Evolutionary conservation across 2,329 filamentous ascomycete genomes (phyloP).

Genomic region (Fusarium poae): DNA sequence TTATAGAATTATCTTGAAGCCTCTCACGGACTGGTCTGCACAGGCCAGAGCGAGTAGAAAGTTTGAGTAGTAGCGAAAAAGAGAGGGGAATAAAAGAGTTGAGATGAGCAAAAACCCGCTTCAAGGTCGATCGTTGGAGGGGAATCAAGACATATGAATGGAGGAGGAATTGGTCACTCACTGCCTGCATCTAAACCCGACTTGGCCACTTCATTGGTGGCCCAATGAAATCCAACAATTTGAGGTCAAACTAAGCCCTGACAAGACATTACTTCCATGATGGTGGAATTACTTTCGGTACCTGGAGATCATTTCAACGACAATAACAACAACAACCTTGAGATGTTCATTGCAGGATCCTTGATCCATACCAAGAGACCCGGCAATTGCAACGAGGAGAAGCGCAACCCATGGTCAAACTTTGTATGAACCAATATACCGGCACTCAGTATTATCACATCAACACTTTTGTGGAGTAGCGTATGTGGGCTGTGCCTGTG

Average conservation of each 20-base stretch:
- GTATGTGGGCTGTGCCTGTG: conserved; percentile 25
- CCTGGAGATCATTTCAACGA: conserved; percentile 20
- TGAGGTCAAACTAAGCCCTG: conserved; percentile 10
- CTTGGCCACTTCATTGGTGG: conserved; percentile 16
- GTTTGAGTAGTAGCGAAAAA: not conserved
- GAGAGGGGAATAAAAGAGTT: conserved; percentile 17
- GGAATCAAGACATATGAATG: conserved; percentile 23
- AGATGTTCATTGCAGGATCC: conserved; percentile 8
- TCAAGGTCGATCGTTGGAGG: conserved; percentile 30
- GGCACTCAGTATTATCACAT: conserved; percentile 7
- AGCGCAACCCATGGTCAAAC: not conserved
- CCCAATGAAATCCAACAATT: conserved; percentile 18
- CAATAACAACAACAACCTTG: not conserved
- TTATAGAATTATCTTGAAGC: conserved; percentile 7
- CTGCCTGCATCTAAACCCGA: conserved; percentile 34
- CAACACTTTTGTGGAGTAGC: conserved; percentile 23
- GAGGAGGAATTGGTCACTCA: conserved; percentile 20
- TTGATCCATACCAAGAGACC: conserved; percentile 10
- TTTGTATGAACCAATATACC: conserved; percentile 14
- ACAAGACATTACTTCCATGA: conserved; percentile 16
- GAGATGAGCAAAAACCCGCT: conserved; percentile 24
- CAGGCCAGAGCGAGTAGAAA: conserved; percentile 1
- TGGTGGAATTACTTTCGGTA: conserved; percentile 6
- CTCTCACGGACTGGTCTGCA: not conserved
- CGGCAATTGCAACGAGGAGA: conserved; percentile 11